Evolutionary conservation across 1,284 basidiomycete species (phyloP), one percentile per base, ranked within the genome.

Genomic region (Tilletiopsis washingtonensis): DNA sequence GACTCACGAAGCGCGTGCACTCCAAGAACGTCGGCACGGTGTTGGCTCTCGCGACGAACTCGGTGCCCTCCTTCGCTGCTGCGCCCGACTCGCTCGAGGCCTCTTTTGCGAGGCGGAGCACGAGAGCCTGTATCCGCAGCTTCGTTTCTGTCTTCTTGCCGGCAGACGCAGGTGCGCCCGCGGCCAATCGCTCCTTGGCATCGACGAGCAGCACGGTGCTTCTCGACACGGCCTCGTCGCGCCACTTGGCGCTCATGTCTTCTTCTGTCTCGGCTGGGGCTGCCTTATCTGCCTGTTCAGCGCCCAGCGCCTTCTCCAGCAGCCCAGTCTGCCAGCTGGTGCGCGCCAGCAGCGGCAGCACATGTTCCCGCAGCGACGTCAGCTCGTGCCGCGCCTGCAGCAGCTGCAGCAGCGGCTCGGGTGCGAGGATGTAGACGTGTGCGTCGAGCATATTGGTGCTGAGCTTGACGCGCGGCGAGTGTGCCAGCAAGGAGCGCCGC

Each of bases 11-110:
- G 71, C 86, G 79, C 68, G 91, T 94, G 54, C 86, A 78, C 64
- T 91, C 89, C 60, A 89, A 78, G 68, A 88, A 91, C 1, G 82
- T 79, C 15, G 83, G 80, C 15, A 94, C 75, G n/a, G 82, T 88
- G 70, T 94, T 93, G 2, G 85, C 82, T 26, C 91, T 81, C 29
- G 84, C 81, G 3, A 87, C 80, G 64, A 80, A 80, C 0, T n/a
- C n/a, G n/a, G 81, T 34, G 24, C 34, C 34, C 19, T 40, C 19
- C 32, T 34, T 34, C 17, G 32, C 32, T 34, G 43, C 32, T n/a
- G n/a, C n/a, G n/a, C n/a, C n/a, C n/a, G n/a, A n/a, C n/a, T n/a
- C n/a, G n/a, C n/a, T n/a, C n/a, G n/a, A n/a, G n/a, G n/a, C n/a
- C n/a, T n/a, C n/a, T n/a, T n/a, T n/a, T n/a, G n/a, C n/a, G n/a